Conservation (phyloP, 202 grass and related monocot genomes). For the Schoenoplectus triqueter region DNA sequence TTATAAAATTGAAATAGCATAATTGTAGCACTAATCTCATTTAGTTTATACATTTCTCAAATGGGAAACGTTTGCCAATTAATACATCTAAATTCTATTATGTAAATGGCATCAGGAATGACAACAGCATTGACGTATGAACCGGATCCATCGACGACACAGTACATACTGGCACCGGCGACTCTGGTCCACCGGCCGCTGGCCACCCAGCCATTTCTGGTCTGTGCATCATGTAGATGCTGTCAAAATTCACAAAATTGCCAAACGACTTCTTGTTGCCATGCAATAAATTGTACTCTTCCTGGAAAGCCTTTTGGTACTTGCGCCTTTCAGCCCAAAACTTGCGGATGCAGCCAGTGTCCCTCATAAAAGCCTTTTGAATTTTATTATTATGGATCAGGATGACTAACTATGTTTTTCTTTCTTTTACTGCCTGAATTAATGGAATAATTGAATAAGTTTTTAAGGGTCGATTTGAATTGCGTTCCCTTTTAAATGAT, state of each 20-base stretch:
- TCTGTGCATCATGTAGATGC: background rate
- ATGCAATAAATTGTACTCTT: background rate
- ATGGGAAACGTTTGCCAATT: background rate
- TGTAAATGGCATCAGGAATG: background rate
- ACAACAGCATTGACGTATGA: background rate
- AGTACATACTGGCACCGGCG: background rate
- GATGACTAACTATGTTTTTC: too few relatives aligned
- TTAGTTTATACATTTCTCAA: too few relatives aligned
- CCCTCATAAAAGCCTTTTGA: background rate
- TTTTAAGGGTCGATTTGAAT: too few relatives aligned
- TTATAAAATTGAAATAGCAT: background rate
- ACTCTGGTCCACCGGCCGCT: background rate
- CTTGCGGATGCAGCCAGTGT: slow-evolving; percentile 7
- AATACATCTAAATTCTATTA: background rate
- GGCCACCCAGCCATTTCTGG: background rate
- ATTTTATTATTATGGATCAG: background rate
- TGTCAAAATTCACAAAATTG: background rate
- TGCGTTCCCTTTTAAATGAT: too few relatives aligned
- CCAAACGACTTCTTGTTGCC: background rate
- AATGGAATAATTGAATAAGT: too few relatives aligned
- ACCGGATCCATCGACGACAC: background rate
- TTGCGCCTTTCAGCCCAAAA: background rate
- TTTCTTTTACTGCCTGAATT: too few relatives aligned
- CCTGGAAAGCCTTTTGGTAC: slow-evolving; percentile 22
- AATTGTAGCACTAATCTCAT: too few relatives aligned